Evolutionary conservation across 331 rosid genomes (phyloP).

Genomic region (Malus hybrid): DNA sequence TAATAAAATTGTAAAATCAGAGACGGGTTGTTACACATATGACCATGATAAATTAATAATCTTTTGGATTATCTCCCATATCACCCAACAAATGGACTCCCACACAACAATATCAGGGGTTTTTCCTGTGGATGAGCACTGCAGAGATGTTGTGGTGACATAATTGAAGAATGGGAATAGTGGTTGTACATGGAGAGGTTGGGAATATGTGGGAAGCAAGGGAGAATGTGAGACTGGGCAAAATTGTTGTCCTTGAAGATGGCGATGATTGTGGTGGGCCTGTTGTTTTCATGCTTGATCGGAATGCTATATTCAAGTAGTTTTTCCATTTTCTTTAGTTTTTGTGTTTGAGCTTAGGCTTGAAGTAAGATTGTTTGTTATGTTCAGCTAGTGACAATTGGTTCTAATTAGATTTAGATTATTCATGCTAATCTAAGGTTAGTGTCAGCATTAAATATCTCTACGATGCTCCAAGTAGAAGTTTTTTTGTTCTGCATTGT

Average conservation of each 20-base stretch:
- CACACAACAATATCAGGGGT: conserved; percentile 71
- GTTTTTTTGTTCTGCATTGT: neutral
- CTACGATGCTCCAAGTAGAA: neutral
- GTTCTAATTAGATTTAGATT: too few species aligned
- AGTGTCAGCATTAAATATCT: neutral
- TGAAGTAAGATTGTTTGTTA: neutral
- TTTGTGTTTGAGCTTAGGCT: neutral
- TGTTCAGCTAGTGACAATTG: neutral
- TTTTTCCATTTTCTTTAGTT: neutral
- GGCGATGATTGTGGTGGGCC: conserved; percentile 28
- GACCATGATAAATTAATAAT: too few species aligned
- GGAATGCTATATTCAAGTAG: conserved; percentile 69
- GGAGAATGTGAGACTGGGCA: conserved; percentile 64
- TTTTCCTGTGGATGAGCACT: conserved; percentile 78
- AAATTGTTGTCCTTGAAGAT: conserved; percentile 57
- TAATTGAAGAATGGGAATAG: conserved; percentile 28
- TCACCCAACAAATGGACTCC: too few species aligned
- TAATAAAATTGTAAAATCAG: too few species aligned
- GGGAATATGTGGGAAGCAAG: conserved; percentile 67
- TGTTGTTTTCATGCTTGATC: conserved; percentile 68
- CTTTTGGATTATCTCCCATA: too few species aligned
- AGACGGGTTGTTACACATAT: too few species aligned
- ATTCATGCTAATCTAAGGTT: neutral
- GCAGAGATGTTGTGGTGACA: conserved; percentile 60
- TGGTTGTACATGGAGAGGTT: conserved; percentile 49